These are phyloP conservation scores for Kurtzmaniella cleridarum DNA, from an alignment of 805 yeast species.

Conservation along the genomic window DNA sequence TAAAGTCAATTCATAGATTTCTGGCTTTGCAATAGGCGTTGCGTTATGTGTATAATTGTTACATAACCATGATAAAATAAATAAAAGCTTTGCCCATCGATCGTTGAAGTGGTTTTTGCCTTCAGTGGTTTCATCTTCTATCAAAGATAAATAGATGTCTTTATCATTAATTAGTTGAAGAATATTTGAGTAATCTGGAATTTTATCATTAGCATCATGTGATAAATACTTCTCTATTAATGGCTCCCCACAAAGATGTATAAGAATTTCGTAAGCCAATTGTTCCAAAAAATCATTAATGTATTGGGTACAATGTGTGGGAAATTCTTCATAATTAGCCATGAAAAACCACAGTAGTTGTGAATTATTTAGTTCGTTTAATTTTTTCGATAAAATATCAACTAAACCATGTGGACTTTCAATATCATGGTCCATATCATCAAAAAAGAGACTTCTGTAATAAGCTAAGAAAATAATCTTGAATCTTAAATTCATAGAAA, in stretches of 20 bases:
- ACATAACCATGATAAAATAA: slow-evolving; percentile 19
- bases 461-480: slow-evolving; percentile 13
- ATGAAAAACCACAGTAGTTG: too few species aligned
- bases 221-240: slow-evolving; percentile 2
- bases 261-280: slow-evolving; percentile 5
- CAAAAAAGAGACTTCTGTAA: slow-evolving; percentile 11
- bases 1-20: not conserved
- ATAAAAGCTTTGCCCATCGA: slow-evolving; percentile 21
- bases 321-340: too few species aligned
- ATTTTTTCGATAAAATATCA: too few species aligned
- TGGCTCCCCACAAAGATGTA: slow-evolving; percentile 9
- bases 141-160: slow-evolving; percentile 9
- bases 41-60: slow-evolving; percentile 6
- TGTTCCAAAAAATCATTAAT: not conserved
- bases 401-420: too few species aligned
- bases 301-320: too few species aligned
- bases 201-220: slow-evolving; percentile 3
- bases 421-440: too few species aligned
- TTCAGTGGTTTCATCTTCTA: slow-evolving; percentile 18
- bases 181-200: slow-evolving; percentile 5
- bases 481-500: slow-evolving; percentile 24
- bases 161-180: slow-evolving; percentile 5
- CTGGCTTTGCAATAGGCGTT: not conserved
- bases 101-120: slow-evolving; percentile 14
- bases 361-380: too few species aligned